Base-by-base conservation (phyloP, 495 filamentous ascomycete species). In the Emericellopsis terricola region DNA sequence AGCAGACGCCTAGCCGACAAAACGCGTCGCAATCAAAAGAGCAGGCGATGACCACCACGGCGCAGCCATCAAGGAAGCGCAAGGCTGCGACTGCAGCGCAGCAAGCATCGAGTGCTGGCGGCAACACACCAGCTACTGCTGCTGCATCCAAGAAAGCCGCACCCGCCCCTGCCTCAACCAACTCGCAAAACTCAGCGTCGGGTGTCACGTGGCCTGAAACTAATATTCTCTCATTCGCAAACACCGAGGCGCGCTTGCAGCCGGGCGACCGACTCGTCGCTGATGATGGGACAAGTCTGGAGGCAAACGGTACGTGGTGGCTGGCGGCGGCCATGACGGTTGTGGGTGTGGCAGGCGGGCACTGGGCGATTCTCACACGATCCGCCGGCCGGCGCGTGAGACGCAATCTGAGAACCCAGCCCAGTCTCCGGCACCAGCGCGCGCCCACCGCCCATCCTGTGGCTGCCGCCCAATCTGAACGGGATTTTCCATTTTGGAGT, bases 181-280 rank as follows among this genome's bases (percentile, higher is more conserved):
- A n/a, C n/a, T n/a, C n/a, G n/a, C n/a, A n/a, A n/a, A n/a, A n/a
- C n/a, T n/a, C n/a, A n/a, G 36, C 37, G 60, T 57, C 20, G 63
- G 60, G 33, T 23, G 11, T 26, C 20, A 23, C 33, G 9, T 35
- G 33, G 32, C 50, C 52, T 29, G 61, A 65, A 44, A 64, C 83
- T 7, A 94, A 89, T 51, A 80, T 99, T 74, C 65, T 93, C 48
- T 80, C 65, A 30, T 99, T 96, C 54, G 77, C 84, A 31, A 68
- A 63, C 33, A 69, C 64, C 33, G 69, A 68, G 31, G 73, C 73
- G 16, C 62, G 62, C 37, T 64, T 91, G 23, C 76, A 76, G 39
- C n/a, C n/a, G n/a, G 65, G 91, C 47, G 82, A 79, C 9, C 76
- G 78, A 56, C 64, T 97, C 45, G 66, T 71, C 35, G 81, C 89